Conservation (phyloP, 192 early-diverging fungal genomes). For the Gryganskiella cystojenkinii region DNA sequence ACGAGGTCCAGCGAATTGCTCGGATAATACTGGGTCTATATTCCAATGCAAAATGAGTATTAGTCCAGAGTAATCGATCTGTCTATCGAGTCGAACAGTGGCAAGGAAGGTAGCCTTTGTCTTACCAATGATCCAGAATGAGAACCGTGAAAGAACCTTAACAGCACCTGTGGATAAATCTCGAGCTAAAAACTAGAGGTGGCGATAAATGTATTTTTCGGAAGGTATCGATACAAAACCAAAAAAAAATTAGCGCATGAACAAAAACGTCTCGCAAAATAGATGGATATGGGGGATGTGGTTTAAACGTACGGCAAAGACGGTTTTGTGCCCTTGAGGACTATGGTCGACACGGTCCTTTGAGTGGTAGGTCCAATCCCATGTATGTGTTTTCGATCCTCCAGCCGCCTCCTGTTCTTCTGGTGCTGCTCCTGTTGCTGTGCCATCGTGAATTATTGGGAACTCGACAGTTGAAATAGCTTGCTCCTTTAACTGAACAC, state of each 20-base stretch:
- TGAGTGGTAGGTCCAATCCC: constrained; percentile 20
- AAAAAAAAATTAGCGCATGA: background rate
- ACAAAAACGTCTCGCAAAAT: background rate
- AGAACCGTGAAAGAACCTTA: constrained; percentile 24
- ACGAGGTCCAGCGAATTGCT: background rate
- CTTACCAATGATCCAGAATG: constrained; percentile 44
- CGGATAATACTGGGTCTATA: background rate
- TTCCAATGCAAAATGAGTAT: background rate
- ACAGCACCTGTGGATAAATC: constrained; percentile 11
- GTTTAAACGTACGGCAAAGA: constrained; percentile 35
- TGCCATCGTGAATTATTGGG: background rate
- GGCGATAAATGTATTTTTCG: too few relatives aligned
- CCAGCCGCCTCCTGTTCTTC: background rate
- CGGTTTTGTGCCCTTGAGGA: constrained; percentile 12
- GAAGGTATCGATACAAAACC: too few relatives aligned
- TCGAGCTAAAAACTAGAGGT: constrained; percentile 17
- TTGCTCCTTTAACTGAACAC: constrained; percentile 15
- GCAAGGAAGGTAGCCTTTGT: background rate
- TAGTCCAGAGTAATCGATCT: background rate
- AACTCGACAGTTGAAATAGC: constrained; percentile 1
- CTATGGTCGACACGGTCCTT: constrained; percentile 18
- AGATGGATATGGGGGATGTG: background rate
- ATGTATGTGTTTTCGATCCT: background rate
- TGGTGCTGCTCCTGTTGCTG: background rate
- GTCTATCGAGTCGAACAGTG: background rate